These are phyloP conservation scores for Diplocarpon mali DNA, from an alignment of 2,329 filamentous ascomycete species.

Conservation along the genomic window DNA sequence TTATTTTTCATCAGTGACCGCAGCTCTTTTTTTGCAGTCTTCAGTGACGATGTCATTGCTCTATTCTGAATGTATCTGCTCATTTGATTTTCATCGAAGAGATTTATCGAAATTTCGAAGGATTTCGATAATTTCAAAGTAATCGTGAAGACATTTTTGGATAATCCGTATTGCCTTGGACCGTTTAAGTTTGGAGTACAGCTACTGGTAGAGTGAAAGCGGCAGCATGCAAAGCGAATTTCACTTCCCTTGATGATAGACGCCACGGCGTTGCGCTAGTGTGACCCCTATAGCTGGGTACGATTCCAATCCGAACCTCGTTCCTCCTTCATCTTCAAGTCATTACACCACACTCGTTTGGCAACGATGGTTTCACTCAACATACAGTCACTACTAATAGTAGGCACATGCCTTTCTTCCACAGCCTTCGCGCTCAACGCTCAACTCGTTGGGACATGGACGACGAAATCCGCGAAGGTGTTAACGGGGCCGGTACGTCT, in stretches of 20 bases:
- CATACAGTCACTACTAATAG: conserved; percentile 29
- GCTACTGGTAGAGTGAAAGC: no score
- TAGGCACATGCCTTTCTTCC: conserved; percentile 19
- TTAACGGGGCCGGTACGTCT: conserved; percentile 54
- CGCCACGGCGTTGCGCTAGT: no score
- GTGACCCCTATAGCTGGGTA: no score
- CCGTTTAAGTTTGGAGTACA: no score
- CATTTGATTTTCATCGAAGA: neutral
- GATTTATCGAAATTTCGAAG: neutral
- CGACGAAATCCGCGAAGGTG: conserved; percentile 57
- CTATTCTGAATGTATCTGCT: neutral
- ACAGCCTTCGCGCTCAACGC: conserved; percentile 32
- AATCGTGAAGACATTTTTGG: no score
- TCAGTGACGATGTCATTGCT: conserved; percentile 31
- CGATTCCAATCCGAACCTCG: conserved; percentile 6
- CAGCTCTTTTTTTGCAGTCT: conserved; percentile 65
- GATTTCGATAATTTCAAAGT: no score
- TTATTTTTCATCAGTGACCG: conserved; percentile 57
- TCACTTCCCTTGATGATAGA: neutral
- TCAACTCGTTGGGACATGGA: conserved; percentile 58
- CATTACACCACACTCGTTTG: conserved; percentile 12
- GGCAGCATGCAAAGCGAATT: no score
- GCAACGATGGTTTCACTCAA: conserved; percentile 23
- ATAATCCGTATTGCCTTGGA: no score
- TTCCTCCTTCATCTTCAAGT: neutral